Percentiles rank a stretch among this genome's conserved stretches.
These are phyloP conservation scores for Medicago lupulina DNA, from an alignment of 306 rosid genomes.

Conservation along the genomic window DNA sequence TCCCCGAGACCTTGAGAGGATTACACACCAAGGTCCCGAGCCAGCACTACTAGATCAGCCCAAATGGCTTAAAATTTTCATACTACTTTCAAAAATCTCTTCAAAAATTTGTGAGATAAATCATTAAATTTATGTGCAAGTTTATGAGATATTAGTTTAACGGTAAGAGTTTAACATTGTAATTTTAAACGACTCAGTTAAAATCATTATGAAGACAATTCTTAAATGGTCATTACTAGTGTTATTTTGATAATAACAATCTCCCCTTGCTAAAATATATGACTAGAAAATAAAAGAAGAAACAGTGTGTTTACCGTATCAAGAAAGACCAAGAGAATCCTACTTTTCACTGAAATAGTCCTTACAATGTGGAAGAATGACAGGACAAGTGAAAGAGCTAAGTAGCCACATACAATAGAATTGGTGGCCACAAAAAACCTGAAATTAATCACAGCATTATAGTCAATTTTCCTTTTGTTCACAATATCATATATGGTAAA, in stretches of 20 bases:
- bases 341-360: conserved; percentile 39
- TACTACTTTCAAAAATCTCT: too few relatives aligned
- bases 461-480: background rate
- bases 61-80: too few relatives aligned
- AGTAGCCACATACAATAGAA: conserved; percentile 59
- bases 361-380: conserved; percentile 62
- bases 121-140: background rate
- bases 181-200: background rate
- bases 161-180: background rate
- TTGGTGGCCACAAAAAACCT: conserved; percentile 66
- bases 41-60: too few relatives aligned
- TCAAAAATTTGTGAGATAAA: background rate
- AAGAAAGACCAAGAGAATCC: conserved; percentile 54
- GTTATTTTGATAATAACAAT: too few relatives aligned
- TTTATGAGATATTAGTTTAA: background rate
- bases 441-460: background rate
- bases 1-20: too few relatives aligned
- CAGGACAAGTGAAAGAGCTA: conserved; percentile 52
- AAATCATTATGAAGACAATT: background rate
- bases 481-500: background rate
- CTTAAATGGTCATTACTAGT: background rate
- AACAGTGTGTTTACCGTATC: conserved; percentile 56
- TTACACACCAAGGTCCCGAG: too few relatives aligned
- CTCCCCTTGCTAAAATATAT: background rate
- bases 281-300: background rate